A percentile compares a stretch with the other conserved stretches of the same genome.
Evolutionary conservation across 2,329 filamentous ascomycete genomes (phyloP).

Genomic region (Botrytis deweyae): DNA sequence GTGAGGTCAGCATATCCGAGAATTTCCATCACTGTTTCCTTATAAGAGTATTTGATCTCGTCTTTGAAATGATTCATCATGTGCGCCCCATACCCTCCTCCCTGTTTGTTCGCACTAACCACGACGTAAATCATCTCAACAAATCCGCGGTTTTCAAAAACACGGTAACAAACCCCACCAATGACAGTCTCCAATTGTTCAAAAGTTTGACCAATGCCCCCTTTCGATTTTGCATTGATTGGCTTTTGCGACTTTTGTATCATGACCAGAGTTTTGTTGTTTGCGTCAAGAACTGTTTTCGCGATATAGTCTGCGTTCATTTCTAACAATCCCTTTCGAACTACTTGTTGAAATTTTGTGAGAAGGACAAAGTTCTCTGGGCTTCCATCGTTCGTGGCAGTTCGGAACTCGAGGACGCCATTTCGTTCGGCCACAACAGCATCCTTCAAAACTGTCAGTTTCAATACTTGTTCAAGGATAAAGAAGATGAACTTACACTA

Average conservation of each 20-base stretch:
- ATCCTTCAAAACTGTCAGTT: neutral
- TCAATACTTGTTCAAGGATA: neutral
- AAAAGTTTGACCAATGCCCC: too few species aligned
- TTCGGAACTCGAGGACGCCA: neutral
- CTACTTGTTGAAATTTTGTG: neutral
- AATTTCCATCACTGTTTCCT: constrained; percentile 2
- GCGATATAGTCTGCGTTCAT: neutral
- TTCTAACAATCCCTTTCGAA: neutral
- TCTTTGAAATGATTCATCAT: constrained; percentile 13
- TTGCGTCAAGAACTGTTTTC: neutral
- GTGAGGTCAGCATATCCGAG: neutral
- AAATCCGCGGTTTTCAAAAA: neutral
- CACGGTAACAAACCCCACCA: neutral
- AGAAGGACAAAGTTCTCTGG: neutral
- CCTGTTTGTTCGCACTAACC: neutral
- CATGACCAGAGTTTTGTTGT: neutral
- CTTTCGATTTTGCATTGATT: too few species aligned
- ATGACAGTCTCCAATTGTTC: neutral
- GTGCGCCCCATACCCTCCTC: neutral
- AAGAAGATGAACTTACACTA: neutral
- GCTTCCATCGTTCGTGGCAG: neutral
- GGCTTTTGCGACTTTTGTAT: neutral
- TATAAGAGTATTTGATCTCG: neutral
- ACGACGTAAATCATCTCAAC: constrained; percentile 9
- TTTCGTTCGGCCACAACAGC: neutral